A percentile compares a stretch with the other conserved stretches of the same genome.
phyloP scores from a whole-genome alignment of 371 early-diverging fungal species.

The Mucor indicus region DNA sequence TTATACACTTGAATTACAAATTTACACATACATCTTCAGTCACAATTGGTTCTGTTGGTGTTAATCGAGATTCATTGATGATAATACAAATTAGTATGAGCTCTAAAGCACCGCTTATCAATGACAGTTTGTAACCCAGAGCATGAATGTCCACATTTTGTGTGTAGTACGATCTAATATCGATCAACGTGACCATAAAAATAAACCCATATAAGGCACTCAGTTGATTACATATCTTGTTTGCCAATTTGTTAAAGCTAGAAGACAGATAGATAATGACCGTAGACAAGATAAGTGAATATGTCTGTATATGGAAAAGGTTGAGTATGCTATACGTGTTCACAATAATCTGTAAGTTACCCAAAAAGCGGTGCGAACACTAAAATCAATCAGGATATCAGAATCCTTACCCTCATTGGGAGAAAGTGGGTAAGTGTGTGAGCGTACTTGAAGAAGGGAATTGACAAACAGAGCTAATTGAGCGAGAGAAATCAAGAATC shows the following conservation, averaged over 20 bases:
- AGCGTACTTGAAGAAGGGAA: no score
- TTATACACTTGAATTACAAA: background rate
- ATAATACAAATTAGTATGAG: constrained; percentile 19
- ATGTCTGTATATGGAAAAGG: constrained; percentile 8
- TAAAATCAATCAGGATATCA: constrained; percentile 2
- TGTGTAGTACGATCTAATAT: background rate
- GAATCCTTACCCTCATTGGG: background rate
- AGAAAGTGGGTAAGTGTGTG: background rate
- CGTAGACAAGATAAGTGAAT: constrained; percentile 21
- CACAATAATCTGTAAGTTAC: background rate
- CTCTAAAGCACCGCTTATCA: background rate
- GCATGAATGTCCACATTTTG: no score
- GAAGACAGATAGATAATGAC: constrained; percentile 16
- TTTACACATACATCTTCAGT: constrained; percentile 29
- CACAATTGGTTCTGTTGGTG: constrained; percentile 25
- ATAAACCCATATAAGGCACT: constrained; percentile 25
- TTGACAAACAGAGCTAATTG: constrained; percentile 8
- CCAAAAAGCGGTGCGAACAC: constrained; percentile 9
- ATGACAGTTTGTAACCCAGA: no score
- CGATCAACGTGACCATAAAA: constrained; percentile 20
- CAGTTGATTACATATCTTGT: constrained; percentile 32
- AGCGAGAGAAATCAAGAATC: background rate
- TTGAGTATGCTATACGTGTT: background rate
- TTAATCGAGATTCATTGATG: constrained; percentile 32
- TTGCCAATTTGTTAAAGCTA: constrained; percentile 9